These are phyloP conservation scores for Puccinia novopanici DNA, from an alignment of 1,284 basidiomycete genomes.

Conservation along the genomic window DNA sequence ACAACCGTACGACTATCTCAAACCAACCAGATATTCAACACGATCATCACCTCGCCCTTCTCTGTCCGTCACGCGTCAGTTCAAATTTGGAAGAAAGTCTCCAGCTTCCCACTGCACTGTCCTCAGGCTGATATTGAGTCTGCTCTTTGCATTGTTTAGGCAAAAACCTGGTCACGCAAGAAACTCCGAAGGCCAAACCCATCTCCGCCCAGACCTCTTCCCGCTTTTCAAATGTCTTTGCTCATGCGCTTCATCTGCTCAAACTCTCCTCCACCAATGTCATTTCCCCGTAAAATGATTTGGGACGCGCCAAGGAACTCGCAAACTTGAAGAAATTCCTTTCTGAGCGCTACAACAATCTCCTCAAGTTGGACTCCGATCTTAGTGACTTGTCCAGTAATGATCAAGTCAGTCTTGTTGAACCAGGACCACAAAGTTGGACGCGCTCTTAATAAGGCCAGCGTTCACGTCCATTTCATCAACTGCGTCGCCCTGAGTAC, in stretches of 20 bases:
- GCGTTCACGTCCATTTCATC: constrained; percentile 57
- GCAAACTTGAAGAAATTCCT: constrained; percentile 25
- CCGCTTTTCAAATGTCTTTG: constrained; percentile 40
- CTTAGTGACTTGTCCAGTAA: constrained; percentile 10
- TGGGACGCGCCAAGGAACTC: constrained; percentile 37
- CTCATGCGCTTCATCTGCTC: constrained; percentile 47
- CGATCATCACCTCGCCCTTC: too few relatives aligned
- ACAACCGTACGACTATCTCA: too few relatives aligned
- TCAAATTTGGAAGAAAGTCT: too few relatives aligned
- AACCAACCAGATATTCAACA: too few relatives aligned
- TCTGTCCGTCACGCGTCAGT: too few relatives aligned
- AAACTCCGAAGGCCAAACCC: constrained; percentile 22
- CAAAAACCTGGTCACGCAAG: constrained; percentile 15
- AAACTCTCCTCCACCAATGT: constrained; percentile 29
- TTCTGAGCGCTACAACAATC: constrained; percentile 13
- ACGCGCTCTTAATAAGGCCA: constrained; percentile 28
- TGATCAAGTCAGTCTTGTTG: constrained; percentile 58
- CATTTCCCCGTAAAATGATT: constrained; percentile 8
- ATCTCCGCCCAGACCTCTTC: not conserved
- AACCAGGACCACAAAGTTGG: constrained; percentile 52
- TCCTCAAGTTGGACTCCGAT: not conserved
- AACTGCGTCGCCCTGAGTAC: constrained; percentile 60
- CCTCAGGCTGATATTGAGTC: not conserved
- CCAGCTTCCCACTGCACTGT: not conserved
- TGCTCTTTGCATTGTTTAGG: not conserved